These are phyloP conservation scores for Pisolithus tinctorius DNA, from an alignment of 768 basidiomycete species.

Conservation along the genomic window DNA sequence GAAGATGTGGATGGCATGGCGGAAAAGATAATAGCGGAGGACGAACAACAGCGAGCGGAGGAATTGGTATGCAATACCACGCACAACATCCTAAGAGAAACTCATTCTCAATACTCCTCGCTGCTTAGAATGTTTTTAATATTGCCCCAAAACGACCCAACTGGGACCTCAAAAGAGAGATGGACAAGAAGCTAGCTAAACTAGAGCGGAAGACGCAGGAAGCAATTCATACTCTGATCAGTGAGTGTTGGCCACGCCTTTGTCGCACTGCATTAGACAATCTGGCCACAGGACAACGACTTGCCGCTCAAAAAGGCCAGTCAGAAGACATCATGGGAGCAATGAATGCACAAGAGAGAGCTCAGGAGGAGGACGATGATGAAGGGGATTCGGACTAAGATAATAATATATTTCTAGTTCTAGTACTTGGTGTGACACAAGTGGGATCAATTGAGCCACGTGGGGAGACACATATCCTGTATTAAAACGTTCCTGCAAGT, in stretches of 20 bases:
- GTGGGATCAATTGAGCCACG: neutral
- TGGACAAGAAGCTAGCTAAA: conserved; percentile 83
- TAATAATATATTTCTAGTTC: neutral
- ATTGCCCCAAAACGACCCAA: conserved; percentile 96
- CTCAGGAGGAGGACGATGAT: conserved; percentile 50
- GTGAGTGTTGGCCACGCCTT: conserved; percentile 41
- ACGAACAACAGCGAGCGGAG: conserved; percentile 76
- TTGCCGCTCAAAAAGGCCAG: conserved; percentile 73
- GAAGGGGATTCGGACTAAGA: conserved; percentile 47
- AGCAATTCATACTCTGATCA: conserved; percentile 86
- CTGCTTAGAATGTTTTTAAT: conserved; percentile 79
- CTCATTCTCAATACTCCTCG: no score
- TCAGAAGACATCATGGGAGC: conserved; percentile 77
- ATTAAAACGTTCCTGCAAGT: conserved; percentile 9
- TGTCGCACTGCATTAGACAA: conserved; percentile 3
- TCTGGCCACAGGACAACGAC: conserved; percentile 56
- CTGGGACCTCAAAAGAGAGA: conserved; percentile 93
- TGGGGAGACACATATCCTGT: conserved; percentile 1
- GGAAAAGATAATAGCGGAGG: conserved; percentile 78
- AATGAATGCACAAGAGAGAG: conserved; percentile 69
- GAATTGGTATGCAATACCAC: conserved; percentile 61
- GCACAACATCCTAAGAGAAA: neutral
- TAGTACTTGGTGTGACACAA: no score
- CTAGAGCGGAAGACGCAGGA: conserved; percentile 91
- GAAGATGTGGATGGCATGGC: conserved; percentile 77